Percentiles rank a stretch among this genome's conserved stretches.
Conservation (phyloP, 2,329 filamentous ascomycete genomes). For the Colletotrichum tropicicola region DNA sequence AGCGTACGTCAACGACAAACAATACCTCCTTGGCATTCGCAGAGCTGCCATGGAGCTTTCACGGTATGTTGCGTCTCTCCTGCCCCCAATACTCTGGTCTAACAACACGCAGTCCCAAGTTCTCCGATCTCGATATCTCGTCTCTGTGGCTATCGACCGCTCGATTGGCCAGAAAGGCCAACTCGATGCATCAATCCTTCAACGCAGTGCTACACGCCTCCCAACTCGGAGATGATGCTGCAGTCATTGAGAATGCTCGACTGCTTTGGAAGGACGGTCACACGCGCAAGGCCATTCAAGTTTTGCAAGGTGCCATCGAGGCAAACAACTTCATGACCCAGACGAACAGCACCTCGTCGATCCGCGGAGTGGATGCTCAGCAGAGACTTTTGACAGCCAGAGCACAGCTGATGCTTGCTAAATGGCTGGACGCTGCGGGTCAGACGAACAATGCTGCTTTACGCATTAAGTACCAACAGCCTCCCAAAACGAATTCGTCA, state of each 20-base stretch:
- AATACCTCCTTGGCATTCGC: constrained; percentile 87
- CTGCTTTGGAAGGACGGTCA: constrained; percentile 94
- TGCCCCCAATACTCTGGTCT: background rate
- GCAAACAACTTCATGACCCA: constrained; percentile 76
- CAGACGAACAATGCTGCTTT: constrained; percentile 87
- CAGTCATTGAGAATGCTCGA: constrained; percentile 93
- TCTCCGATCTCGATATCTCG: constrained; percentile 78
- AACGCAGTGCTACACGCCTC: constrained; percentile 92
- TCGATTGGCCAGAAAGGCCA: constrained; percentile 84
- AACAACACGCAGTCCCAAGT: constrained; percentile 56
- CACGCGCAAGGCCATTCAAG: constrained; percentile 93
- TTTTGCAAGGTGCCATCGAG: constrained; percentile 85
- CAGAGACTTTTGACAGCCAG: constrained; percentile 74
- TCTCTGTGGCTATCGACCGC: constrained; percentile 87
- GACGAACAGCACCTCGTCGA: constrained; percentile 48
- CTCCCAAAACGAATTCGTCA: constrained; percentile 72
- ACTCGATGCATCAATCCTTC: constrained; percentile 87
- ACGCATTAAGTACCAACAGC: constrained; percentile 83
- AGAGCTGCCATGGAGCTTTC: constrained; percentile 87
- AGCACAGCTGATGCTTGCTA: constrained; percentile 88
- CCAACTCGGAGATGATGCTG: constrained; percentile 83
- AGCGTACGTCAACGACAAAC: constrained; percentile 90
- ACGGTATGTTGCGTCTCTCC: constrained; percentile 54
- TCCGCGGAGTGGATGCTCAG: constrained; percentile 53
- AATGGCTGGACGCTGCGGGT: constrained; percentile 96